Evolutionary conservation across 75 land plant species (phyloP), one percentile per base, ranked within the genome.

Genomic region (Pinus tabuliformis): DNA sequence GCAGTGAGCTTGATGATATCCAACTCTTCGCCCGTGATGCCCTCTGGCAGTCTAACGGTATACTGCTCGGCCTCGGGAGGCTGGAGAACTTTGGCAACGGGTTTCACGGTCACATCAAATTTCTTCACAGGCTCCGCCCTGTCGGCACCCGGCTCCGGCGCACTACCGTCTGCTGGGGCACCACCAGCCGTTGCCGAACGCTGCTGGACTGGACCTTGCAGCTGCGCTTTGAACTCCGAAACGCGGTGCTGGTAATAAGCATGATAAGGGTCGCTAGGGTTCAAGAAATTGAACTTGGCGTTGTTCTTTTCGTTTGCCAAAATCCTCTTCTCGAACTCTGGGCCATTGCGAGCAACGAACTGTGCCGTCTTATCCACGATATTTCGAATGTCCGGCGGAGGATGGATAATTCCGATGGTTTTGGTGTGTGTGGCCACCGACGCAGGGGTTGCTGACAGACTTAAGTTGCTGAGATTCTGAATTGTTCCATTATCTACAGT

Each of bases 1-100:
- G 99, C 98, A 49, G 99, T 96, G 57, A 96, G 88, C 89, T 94
- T 96, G 30, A 96, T 94, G 22, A 94, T 94, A 62, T 96, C 99
- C 65, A 94, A 56, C 56, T 96, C 99, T 56, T 93, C 86, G n/a
- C 95, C 93, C 0, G 93, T 89, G 59, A 92, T 86, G 12, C 91
- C 95, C 73, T 96, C 99, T 4, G 99, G 99, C 62, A 96, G 86
- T 12, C 90, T 59, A 49, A 94, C 97, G 6, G 97, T 94, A 79
- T 94, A 96, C 74, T 90, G 89, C 78, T 94, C 99, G 0, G 90
- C 85, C 59, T 94, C 97, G 2, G 99, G 99, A 2, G 97, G 98
- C 78, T 90, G 93, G 30, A 96, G 82, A 11, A 85, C 86, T 75
- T 91, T 96, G 1, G 73, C 73, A 2, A 82, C 80, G 26, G 91